Evolutionary conservation across 441 rosid genomes (phyloP).

Genomic region (Adansonia grandidieri): DNA sequence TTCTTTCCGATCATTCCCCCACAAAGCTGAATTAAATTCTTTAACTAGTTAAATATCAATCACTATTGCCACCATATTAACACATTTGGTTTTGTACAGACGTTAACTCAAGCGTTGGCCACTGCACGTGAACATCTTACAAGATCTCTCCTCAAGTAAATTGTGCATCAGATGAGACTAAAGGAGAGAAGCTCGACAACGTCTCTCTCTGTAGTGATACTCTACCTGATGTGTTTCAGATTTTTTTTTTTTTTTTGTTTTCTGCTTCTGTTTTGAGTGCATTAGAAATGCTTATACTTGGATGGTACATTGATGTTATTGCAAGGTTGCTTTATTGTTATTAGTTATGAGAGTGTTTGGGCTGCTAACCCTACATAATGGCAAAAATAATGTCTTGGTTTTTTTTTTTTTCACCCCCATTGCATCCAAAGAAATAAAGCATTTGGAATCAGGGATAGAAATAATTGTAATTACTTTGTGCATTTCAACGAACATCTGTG

Average conservation of each 20-base stretch:
- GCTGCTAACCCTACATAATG: background rate
- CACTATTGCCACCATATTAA: conserved; percentile 12
- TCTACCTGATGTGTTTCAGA: conserved; percentile 8
- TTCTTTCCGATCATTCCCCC: background rate
- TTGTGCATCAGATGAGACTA: background rate
- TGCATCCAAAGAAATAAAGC: background rate
- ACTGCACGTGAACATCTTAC: conserved; percentile 88
- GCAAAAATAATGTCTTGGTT: background rate
- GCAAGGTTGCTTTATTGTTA: conserved; percentile 19
- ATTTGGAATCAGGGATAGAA: background rate
- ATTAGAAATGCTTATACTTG: background rate
- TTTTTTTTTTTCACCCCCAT: background rate
- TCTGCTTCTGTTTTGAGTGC: background rate
- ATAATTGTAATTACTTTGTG: background rate
- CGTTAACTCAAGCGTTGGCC: conserved; percentile 82
- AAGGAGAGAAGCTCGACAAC: background rate
- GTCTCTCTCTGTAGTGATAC: background rate
- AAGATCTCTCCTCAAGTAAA: conserved; percentile 81
- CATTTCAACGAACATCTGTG: background rate
- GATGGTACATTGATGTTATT: background rate
- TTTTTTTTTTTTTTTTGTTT: background rate
- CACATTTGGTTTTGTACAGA: conserved; percentile 47
- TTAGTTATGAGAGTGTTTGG: conserved; percentile 16
- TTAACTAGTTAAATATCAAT: conserved; percentile 2
- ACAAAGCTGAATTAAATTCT: background rate